A percentile compares a stretch with the other conserved stretches of the same genome.
Conservation (phyloP, 495 filamentous ascomycete genomes). For the Hyaloscypha variabilis region DNA sequence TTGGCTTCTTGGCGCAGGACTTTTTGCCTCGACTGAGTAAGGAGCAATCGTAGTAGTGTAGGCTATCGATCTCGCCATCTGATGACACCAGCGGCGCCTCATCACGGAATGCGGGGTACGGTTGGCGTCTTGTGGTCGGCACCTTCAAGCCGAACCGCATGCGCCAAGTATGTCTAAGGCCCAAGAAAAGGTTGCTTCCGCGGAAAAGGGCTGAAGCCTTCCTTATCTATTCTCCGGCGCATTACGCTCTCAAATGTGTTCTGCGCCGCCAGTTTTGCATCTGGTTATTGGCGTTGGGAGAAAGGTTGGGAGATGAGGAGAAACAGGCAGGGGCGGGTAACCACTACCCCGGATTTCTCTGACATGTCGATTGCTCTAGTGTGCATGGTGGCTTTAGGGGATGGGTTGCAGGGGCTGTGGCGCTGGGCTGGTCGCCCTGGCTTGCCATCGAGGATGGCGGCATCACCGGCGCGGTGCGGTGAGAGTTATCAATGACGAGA, state of each 20-base stretch:
- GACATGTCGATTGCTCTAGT: constrained; percentile 26
- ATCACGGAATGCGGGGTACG: not conserved
- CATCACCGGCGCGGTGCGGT: not conserved
- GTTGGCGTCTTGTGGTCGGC: not conserved
- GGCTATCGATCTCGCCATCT: too few species aligned
- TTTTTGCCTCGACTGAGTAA: not conserved
- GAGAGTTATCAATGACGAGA: not conserved
- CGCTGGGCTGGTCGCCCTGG: not conserved
- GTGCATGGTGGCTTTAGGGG: not conserved
- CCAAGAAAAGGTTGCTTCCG: not conserved
- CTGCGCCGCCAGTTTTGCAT: not conserved
- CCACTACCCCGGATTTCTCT: constrained; percentile 31
- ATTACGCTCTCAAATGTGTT: not conserved
- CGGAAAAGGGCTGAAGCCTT: not conserved
- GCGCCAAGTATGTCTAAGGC: not conserved
- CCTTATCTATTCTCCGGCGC: constrained; percentile 1
- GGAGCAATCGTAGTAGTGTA: not conserved
- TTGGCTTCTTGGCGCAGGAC: not conserved
- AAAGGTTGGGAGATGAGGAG: not conserved
- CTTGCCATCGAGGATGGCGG: not conserved
- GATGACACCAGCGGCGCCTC: not conserved
- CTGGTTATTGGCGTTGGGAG: not conserved
- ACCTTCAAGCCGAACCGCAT: not conserved
- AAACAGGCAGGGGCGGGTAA: not conserved
- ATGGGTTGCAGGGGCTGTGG: not conserved